Conservation (phyloP, 139 green algal genomes). For the Mesotaenium endlicherianum region DNA sequence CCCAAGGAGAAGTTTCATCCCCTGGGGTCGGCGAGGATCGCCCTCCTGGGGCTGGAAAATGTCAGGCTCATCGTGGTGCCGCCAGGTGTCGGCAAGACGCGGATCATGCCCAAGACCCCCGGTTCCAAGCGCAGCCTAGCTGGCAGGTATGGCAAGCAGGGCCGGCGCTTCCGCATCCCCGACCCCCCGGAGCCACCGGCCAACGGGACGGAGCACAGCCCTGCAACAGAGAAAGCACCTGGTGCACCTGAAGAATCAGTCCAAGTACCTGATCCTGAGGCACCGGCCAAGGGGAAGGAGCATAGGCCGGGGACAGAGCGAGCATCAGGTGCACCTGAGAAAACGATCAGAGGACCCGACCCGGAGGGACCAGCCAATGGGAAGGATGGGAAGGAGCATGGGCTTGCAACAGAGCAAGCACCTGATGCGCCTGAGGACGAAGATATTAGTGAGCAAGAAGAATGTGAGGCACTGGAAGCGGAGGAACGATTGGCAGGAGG, state of each 20-base stretch:
- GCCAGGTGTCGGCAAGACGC: not conserved
- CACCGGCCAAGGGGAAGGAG: not conserved
- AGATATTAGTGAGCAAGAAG: too few species aligned
- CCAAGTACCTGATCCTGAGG: too few species aligned
- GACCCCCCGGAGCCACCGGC: too few species aligned
- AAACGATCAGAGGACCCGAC: too few species aligned
- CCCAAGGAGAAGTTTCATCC: conserved; percentile 32
- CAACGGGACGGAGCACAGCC: too few species aligned
- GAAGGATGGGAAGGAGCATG: not conserved
- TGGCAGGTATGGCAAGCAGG: not conserved
- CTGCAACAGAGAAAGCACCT: too few species aligned
- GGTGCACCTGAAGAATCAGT: too few species aligned
- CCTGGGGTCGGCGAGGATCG: conserved; percentile 27
- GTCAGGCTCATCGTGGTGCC: conserved; percentile 33
- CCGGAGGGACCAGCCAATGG: too few species aligned
- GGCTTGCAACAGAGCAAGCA: not conserved
- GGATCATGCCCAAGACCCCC: conserved; percentile 3
- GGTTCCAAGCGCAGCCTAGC: not conserved
- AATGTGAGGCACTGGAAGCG: not conserved
- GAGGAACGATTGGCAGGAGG: not conserved
- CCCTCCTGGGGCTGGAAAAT: conserved; percentile 19
- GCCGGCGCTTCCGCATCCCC: too few species aligned
- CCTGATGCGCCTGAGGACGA: too few species aligned
- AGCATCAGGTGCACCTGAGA: too few species aligned
- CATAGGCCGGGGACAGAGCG: not conserved